Conservation (phyloP, 495 filamentous ascomycete genomes). For the Delitschia confertaspora region DNA sequence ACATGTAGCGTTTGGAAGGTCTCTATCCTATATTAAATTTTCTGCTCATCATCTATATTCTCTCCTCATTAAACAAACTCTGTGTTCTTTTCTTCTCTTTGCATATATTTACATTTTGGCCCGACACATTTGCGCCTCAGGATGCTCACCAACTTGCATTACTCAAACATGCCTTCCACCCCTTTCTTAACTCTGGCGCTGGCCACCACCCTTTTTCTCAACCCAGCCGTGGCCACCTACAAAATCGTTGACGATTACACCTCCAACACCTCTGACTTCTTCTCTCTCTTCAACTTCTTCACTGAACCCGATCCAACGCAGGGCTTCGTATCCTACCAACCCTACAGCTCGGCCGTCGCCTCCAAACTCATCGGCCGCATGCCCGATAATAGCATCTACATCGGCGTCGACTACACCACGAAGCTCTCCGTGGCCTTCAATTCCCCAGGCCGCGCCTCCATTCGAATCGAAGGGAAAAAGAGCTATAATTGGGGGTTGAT, state of each 20-base stretch:
- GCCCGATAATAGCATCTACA: slow-evolving; percentile 21
- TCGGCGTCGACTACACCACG: slow-evolving; percentile 31
- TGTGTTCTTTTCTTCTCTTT: background rate
- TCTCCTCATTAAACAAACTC: slow-evolving; percentile 1
- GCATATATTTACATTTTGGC: background rate
- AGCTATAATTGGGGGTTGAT: slow-evolving; percentile 27
- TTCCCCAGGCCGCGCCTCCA: slow-evolving; percentile 23
- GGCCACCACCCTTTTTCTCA: slow-evolving; percentile 21
- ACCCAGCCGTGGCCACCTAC: slow-evolving; percentile 31
- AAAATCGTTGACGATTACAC: slow-evolving; percentile 41
- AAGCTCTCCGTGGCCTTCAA: slow-evolving; percentile 15
- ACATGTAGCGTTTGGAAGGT: no score
- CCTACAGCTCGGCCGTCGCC: slow-evolving; percentile 5
- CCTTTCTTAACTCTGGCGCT: slow-evolving; percentile 9
- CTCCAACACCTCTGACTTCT: slow-evolving; percentile 43
- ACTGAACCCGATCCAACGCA: slow-evolving; percentile 31
- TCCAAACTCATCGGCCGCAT: slow-evolving; percentile 17
- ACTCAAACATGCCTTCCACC: background rate
- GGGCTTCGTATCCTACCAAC: slow-evolving; percentile 29
- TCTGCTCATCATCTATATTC: no score
- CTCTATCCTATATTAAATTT: no score
- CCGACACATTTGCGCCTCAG: background rate
- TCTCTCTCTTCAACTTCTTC: slow-evolving; percentile 44
- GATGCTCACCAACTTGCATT: background rate
- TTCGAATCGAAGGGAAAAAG: slow-evolving; percentile 27